Evolutionary conservation across 345 rosid species (phyloP).

Genomic region (Syzygium jambos): DNA sequence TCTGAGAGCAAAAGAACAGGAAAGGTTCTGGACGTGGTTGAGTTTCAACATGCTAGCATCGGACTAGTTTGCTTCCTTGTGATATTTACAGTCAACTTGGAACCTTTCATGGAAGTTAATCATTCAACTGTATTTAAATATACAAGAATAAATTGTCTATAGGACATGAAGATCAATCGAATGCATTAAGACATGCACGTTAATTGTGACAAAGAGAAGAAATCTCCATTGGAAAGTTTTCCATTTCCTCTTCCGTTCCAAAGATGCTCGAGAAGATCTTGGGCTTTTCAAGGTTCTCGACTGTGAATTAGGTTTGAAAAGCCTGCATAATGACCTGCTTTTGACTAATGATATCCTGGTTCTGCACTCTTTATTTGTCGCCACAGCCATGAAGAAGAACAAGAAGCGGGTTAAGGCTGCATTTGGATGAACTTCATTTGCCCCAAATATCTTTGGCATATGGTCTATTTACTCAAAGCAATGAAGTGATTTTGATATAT

Average conservation of each 20-base stretch:
- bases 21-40: background rate
- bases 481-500: background rate
- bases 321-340: background rate
- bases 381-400: background rate
- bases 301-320: background rate
- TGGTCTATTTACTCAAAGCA: background rate
- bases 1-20: no score
- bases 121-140: background rate
- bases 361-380: background rate
- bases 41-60: background rate
- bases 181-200: background rate
- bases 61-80: background rate
- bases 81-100: background rate
- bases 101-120: background rate
- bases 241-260: background rate
- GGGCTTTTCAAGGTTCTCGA: background rate
- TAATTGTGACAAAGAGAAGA: background rate
- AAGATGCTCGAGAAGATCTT: background rate
- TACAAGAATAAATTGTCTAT: background rate
- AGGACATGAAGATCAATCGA: background rate
- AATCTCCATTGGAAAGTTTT: background rate
- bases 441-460: background rate
- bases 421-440: background rate
- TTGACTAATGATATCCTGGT: background rate
- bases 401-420: background rate